A percentile compares a stretch with the other conserved stretches of the same genome.
Evolutionary conservation across 495 filamentous ascomycete genomes (phyloP).

Genomic region (Hypoxylon fuscum): DNA sequence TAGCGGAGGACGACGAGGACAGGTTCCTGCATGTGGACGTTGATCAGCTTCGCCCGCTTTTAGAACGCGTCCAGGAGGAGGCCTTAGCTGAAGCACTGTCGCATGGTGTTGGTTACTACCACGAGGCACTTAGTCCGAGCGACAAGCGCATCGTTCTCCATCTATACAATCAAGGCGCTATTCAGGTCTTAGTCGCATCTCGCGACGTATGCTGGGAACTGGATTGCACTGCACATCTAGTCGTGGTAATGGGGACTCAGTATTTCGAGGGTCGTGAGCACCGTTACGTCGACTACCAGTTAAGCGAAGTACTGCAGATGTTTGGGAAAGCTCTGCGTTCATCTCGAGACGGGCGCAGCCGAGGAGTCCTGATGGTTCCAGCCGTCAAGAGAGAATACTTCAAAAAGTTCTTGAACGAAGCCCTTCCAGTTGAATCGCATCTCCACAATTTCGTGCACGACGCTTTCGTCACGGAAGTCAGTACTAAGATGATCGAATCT

Average conservation of each 20-base stretch:
- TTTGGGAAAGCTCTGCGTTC: conserved; percentile 90
- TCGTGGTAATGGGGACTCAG: conserved; percentile 98
- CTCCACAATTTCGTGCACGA: conserved; percentile 91
- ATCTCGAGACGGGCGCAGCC: conserved; percentile 77
- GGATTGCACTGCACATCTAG: conserved; percentile 84
- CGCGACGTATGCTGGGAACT: conserved; percentile 98
- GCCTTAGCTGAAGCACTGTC: conserved; percentile 90
- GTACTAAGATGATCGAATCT: conserved; percentile 89
- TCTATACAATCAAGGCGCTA: conserved; percentile 88
- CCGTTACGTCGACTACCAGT: conserved; percentile 95
- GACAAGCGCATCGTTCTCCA: conserved; percentile 95
- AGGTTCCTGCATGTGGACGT: conserved; percentile 85
- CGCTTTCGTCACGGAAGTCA: conserved; percentile 96
- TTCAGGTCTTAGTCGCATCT: conserved; percentile 92
- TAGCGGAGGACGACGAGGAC: conserved; percentile 92
- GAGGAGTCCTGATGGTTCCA: conserved; percentile 93
- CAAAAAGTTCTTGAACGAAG: conserved; percentile 98
- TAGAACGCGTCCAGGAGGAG: conserved; percentile 82
- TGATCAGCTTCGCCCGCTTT: conserved; percentile 81
- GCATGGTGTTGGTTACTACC: conserved; percentile 96
- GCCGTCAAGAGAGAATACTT: conserved; percentile 96
- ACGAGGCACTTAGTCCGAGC: conserved; percentile 86
- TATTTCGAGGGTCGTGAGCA: conserved; percentile 98
- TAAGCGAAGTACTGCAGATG: conserved; percentile 99
- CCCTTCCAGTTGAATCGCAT: conserved; percentile 93